Evolutionary conservation across 495 filamentous ascomycete genomes (phyloP).

Genomic region (Bacidia rubella): DNA sequence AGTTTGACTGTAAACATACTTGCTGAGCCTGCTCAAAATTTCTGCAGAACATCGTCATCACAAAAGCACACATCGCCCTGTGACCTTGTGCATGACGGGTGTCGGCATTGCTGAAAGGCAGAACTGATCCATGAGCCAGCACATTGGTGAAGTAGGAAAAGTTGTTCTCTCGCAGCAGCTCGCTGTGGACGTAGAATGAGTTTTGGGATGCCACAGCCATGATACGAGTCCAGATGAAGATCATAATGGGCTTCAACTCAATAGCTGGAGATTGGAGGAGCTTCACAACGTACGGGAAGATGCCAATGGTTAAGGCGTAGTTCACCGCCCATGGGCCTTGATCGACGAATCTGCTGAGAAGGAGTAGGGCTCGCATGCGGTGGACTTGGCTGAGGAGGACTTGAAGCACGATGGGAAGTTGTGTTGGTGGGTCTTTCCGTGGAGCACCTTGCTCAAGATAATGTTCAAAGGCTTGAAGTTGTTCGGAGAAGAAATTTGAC

Average conservation of each 20-base stretch:
- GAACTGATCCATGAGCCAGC: constrained; percentile 65
- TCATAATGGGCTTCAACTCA: constrained; percentile 96
- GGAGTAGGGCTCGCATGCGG: constrained; percentile 77
- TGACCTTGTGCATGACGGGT: constrained; percentile 66
- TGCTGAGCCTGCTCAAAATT: constrained; percentile 80
- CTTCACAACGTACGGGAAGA: constrained; percentile 96
- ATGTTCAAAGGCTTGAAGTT: constrained; percentile 93
- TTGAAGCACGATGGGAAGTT: constrained; percentile 90
- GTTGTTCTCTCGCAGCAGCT: constrained; percentile 89
- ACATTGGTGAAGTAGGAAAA: constrained; percentile 93
- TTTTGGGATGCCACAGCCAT: constrained; percentile 70
- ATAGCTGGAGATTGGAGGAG: constrained; percentile 86
- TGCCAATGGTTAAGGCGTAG: constrained; percentile 89
- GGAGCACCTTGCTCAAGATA: constrained; percentile 84
- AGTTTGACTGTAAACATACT: constrained; percentile 64
- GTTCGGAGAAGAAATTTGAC: constrained; percentile 92
- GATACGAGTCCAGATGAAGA: constrained; percentile 97
- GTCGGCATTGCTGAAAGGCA: constrained; percentile 44
- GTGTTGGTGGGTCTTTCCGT: constrained; percentile 74
- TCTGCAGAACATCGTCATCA: constrained; percentile 92
- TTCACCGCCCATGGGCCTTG: constrained; percentile 96
- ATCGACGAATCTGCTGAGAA: constrained; percentile 88
- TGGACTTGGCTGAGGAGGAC: constrained; percentile 94
- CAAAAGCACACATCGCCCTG: constrained; percentile 97
- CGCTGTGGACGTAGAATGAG: constrained; percentile 58